Conservation (phyloP, 23 red algal genomes). For the Agarophyton chilense region DNA sequence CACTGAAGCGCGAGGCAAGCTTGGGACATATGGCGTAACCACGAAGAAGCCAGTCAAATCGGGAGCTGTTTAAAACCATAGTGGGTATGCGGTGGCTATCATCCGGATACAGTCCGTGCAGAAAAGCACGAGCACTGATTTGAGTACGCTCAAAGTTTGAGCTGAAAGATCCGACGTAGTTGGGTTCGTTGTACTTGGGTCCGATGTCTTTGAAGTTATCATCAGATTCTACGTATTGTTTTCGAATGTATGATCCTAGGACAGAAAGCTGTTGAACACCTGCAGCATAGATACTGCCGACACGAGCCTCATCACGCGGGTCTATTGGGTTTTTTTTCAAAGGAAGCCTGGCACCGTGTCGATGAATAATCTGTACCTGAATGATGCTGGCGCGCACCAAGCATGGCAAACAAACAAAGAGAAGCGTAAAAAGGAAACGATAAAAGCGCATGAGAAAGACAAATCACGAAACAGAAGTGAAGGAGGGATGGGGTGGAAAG, state of each 20-base stretch:
- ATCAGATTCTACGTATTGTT: constrained; percentile 11
- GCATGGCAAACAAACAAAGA: not conserved
- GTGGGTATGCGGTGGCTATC: constrained; percentile 40
- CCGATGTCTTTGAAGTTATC: not conserved
- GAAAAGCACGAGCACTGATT: constrained; percentile 49
- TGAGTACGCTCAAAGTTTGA: constrained; percentile 63
- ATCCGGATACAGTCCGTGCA: constrained; percentile 37
- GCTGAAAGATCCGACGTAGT: constrained; percentile 20
- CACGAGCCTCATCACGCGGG: not conserved
- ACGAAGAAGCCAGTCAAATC: constrained; percentile 54
- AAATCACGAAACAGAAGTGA: too few species aligned
- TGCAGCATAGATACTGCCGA: not conserved
- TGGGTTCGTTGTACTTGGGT: not conserved
- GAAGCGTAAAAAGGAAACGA: not conserved
- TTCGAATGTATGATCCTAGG: constrained; percentile 42
- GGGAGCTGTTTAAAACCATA: constrained; percentile 13
- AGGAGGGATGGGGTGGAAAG: not conserved
- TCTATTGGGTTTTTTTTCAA: constrained; percentile 44
- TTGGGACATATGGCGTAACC: constrained; percentile 53
- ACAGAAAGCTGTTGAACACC: constrained; percentile 43
- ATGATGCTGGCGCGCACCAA: not conserved
- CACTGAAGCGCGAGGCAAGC: constrained; percentile 2
- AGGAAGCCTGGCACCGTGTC: constrained; percentile 60
- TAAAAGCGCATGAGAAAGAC: not conserved
- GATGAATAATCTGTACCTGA: constrained; percentile 70